Evolutionary conservation across 441 rosid species (phyloP), one percentile per base, ranked within the genome.

Genomic region (Populus tomentosa): DNA sequence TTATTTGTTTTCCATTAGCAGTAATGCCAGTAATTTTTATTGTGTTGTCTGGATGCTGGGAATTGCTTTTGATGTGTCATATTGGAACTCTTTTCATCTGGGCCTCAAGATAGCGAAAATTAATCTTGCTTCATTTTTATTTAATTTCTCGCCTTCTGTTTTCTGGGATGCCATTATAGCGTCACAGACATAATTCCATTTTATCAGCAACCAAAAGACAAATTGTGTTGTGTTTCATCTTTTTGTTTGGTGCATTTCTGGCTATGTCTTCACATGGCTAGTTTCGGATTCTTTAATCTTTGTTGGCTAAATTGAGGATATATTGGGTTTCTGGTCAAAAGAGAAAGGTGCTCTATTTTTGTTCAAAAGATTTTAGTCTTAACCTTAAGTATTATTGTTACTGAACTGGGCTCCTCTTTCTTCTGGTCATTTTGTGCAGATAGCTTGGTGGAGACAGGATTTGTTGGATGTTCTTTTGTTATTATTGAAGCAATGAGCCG

Each of bases 401-500:
- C 50, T 69, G 38, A 35, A 61, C 42, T 64, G 21, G 6, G 20
- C 20, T 66, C 16, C 40, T 23, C 8, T 5, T 35, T 42, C 36
- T 38, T 53, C 38, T 32, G 76, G 10, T 56, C 13, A 24, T 40
- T n/a, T 68, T 72, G 23, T 66, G 73, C 78, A 78, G 79, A 66
- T 28, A 68, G 59, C 26, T 28, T 36, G 35, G 76, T 46, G 64
- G 67, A 61, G 72, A 18, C 1, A 20, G 69, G 65, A 42, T 75
- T 63, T 78, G 80, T 82, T 86, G 85, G 79, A 85, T 83, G 80
- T 77, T 69, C 70, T 82, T 78, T 75, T 64, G 75, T 73, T 63
- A 38, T 70, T 76, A 79, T 68, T 66, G 69, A 69, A 81, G 85
- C 79, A 73, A 85, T 84, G 86, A 88, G 77, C 69, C 80, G 69